phyloP scores from a whole-genome alignment of 192 early-diverging fungal genomes.

The Coemansia sp. region DNA sequence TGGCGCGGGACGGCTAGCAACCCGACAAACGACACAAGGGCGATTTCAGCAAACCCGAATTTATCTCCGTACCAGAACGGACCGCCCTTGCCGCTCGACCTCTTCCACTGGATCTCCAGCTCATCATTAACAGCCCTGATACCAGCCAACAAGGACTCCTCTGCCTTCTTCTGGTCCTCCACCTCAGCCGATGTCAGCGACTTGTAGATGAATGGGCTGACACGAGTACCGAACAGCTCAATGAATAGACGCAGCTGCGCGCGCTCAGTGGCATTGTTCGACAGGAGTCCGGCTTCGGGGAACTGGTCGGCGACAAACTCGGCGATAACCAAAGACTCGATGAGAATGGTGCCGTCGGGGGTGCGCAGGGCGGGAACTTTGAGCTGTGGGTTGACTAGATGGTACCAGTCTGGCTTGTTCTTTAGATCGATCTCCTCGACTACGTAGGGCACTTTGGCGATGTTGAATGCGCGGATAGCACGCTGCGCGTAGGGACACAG shows the following conservation, averaged over 20 bases:
- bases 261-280: slow-evolving; percentile 27
- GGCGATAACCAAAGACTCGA: slow-evolving; percentile 68
- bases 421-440: slow-evolving; percentile 65
- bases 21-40: slow-evolving; percentile 21
- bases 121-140: slow-evolving; percentile 21
- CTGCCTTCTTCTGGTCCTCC: slow-evolving; percentile 26
- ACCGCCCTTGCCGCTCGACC: slow-evolving; percentile 31
- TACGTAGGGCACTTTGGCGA: slow-evolving; percentile 57
- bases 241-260: slow-evolving; percentile 52
- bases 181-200: slow-evolving; percentile 2
- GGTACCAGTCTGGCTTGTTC: slow-evolving; percentile 68
- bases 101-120: slow-evolving; percentile 32
- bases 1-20: slow-evolving; percentile 15
- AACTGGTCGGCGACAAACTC: slow-evolving; percentile 69
- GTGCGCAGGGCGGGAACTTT: slow-evolving; percentile 68
- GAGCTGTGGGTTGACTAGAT: slow-evolving; percentile 67
- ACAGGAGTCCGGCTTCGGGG: slow-evolving; percentile 55
- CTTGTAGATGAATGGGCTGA: slow-evolving; percentile 24
- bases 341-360: slow-evolving; percentile 60
- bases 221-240: slow-evolving; percentile 20
- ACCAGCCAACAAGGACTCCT: slow-evolving; percentile 14
- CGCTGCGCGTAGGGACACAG: slow-evolving; percentile 77
- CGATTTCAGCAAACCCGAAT: slow-evolving; percentile 34
- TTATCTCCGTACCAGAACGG: slow-evolving; percentile 32
- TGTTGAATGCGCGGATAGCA: slow-evolving; percentile 63